Evolutionary conservation across 202 grass and related monocot genomes (phyloP), one percentile per base, ranked within the genome.

Genomic region (Bolboschoenoplectus hybrid): DNA sequence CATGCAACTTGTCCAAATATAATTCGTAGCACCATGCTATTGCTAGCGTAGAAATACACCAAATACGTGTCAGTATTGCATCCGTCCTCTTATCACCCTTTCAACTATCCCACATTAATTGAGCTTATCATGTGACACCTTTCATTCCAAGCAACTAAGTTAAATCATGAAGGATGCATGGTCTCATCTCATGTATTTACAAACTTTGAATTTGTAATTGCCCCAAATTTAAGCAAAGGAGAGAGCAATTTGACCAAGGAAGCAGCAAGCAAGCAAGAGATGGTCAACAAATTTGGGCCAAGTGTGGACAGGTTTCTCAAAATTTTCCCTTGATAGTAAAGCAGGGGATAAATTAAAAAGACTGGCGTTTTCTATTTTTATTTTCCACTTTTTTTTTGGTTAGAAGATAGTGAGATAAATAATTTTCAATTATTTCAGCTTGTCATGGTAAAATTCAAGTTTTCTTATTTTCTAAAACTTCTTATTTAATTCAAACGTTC

Each of bases 161-260:
- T 58, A 80, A 26, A 60, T 80, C 41, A 58, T 60, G 38, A 26
- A 76, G 7, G 55, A 75, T 78, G 35, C 12, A 75, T 36, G 51
- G 74, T 10, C 13, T 12, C 68, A 53, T 57, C 3, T 40, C 51
- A 55, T 39, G 7, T 40, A 32, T 14, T 40, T 34, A 20, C 72
- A 58, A 58, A 79, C 53, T 36, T 39, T 80, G 75, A 17, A 60
- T 34, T 70, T 51, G 13, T 69, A 53, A 84, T 69, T 84, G 82
- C 82, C 64, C 47, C 49, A 57, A 57, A 55, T 44, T 71, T 47
- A 84, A 84, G 65, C 82, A 84, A 84, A 71, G 82, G 63, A 46
- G 49, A 69, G 45, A 47, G 71, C 56, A 84, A 71, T 68, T 84
- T 56, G 82, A 69, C 64, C 65, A 69, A 69, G 82, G 5, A 69